phyloP scores from a whole-genome alignment of 768 basidiomycete genomes.

The Boletus edulis region DNA sequence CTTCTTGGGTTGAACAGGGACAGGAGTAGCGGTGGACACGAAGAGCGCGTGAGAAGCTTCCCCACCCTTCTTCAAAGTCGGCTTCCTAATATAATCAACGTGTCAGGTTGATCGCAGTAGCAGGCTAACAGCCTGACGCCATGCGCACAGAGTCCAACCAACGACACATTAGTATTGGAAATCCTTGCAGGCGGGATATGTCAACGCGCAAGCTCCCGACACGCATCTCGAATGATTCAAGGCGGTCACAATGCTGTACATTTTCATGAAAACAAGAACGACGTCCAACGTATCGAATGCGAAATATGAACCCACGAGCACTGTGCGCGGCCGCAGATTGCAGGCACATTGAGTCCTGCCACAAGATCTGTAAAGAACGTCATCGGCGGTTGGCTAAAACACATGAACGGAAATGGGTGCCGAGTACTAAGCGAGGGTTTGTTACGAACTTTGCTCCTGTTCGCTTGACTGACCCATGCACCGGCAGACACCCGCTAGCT shows the following conservation, averaged over 20 bases:
- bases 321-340: slow-evolving; percentile 9
- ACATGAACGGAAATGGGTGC: slow-evolving; percentile 7
- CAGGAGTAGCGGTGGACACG: slow-evolving; percentile 6
- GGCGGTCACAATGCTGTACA: background rate
- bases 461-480: slow-evolving; percentile 5
- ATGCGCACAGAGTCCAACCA: slow-evolving; percentile 1
- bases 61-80: slow-evolving; percentile 4
- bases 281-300: slow-evolving; percentile 5
- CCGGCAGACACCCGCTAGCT: slow-evolving; percentile 10
- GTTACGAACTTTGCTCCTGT: background rate
- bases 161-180: background rate
- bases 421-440: slow-evolving; percentile 1
- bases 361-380: slow-evolving; percentile 18
- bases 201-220: slow-evolving; percentile 1
- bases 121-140: background rate
- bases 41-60: slow-evolving; percentile 9
- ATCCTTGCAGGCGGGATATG: slow-evolving; percentile 1
- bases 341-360: slow-evolving; percentile 17
- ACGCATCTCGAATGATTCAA: slow-evolving; percentile 1
- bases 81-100: slow-evolving; percentile 10
- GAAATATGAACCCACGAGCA: slow-evolving; percentile 12
- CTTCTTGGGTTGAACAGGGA: slow-evolving; percentile 8
- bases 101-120: slow-evolving; percentile 2
- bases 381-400: slow-evolving; percentile 7
- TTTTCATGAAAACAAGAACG: slow-evolving; percentile 24